These are phyloP conservation scores for Colletotrichum sp. DNA, from an alignment of 2,329 filamentous ascomycete species.

Conservation along the genomic window DNA sequence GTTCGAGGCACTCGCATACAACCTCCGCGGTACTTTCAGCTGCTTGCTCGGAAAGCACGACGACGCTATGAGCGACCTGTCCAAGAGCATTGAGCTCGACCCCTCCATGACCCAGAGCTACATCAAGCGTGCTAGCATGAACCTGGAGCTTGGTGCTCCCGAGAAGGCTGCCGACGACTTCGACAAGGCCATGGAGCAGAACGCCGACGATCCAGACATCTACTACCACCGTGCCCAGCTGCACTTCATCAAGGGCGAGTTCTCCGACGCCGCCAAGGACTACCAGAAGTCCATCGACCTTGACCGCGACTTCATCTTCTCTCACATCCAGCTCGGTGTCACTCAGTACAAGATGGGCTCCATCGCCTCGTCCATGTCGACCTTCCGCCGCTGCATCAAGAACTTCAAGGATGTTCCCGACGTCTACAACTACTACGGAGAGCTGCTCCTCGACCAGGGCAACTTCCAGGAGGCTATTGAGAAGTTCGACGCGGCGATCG, in stretches of 20 bases:
- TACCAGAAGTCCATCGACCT: slow-evolving; percentile 99
- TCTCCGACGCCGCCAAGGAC: slow-evolving; percentile 92
- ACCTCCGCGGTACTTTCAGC: slow-evolving; percentile 94
- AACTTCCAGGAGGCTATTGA: slow-evolving; percentile 95
- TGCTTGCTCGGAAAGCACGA: slow-evolving; percentile 90
- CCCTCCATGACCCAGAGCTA: slow-evolving; percentile 92
- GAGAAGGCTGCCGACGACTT: slow-evolving; percentile 91
- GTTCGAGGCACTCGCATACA: slow-evolving; percentile 90
- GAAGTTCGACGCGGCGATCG: slow-evolving; percentile 98
- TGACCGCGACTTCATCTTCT: slow-evolving; percentile 97
- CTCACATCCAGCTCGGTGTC: slow-evolving; percentile 97
- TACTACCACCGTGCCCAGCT: slow-evolving; percentile 99
- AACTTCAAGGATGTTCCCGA: slow-evolving; percentile 97
- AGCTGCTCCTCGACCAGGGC: slow-evolving; percentile 93
- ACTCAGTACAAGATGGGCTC: slow-evolving; percentile 99
- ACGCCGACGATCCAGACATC: slow-evolving; percentile 90
- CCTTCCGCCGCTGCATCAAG: slow-evolving; percentile 96
- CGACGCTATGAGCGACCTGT: slow-evolving; percentile 81
- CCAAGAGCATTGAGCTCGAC: slow-evolving; percentile 91
- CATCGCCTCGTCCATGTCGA: slow-evolving; percentile 97
- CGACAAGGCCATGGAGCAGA: slow-evolving; percentile 80
- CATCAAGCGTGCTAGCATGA: slow-evolving; percentile 98
- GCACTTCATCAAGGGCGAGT: slow-evolving; percentile 96
- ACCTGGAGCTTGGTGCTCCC: slow-evolving; percentile 87
- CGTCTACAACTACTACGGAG: slow-evolving; percentile 99